A percentile compares a stretch with the other conserved stretches of the same genome.
phyloP scores from a whole-genome alignment of 495 filamentous ascomycete species.

The Delitschia confertaspora region DNA sequence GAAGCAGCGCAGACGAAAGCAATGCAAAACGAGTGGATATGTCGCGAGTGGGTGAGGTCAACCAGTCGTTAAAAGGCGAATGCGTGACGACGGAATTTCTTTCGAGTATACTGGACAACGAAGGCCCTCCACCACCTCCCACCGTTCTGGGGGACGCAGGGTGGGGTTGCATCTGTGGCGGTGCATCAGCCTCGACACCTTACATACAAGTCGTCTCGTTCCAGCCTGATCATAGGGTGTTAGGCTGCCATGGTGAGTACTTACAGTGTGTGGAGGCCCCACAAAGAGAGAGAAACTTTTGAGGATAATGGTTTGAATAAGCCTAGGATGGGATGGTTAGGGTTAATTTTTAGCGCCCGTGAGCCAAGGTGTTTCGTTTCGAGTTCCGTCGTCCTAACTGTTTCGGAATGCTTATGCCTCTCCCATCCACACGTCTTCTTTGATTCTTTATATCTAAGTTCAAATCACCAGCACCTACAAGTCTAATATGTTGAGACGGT shows the following conservation, averaged over 20 bases:
- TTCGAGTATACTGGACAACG: not conserved
- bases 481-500: conserved; percentile 1
- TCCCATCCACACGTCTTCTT: conserved; percentile 3
- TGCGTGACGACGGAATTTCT: not conserved
- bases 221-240: not conserved
- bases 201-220: not conserved
- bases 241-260: not conserved
- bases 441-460: not conserved
- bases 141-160: not conserved
- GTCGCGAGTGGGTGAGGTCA: conserved; percentile 17
- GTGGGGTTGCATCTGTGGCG: not conserved
- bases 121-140: too few species aligned
- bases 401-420: not conserved
- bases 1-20: conserved; percentile 1
- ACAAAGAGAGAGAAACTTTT: not conserved
- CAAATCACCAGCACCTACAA: not conserved
- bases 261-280: not conserved
- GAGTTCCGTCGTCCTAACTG: conserved; percentile 14
- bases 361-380: conserved; percentile 10
- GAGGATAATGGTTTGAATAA: not conserved
- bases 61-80: conserved; percentile 12
- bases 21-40: conserved; percentile 20
- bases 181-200: not conserved
- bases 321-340: not conserved
- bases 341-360: conserved; percentile 8